Percentiles rank a stretch among this genome's conserved stretches.
Conservation (phyloP, 2,329 filamentous ascomycete species). For the Escovopsis sp. region DNA sequence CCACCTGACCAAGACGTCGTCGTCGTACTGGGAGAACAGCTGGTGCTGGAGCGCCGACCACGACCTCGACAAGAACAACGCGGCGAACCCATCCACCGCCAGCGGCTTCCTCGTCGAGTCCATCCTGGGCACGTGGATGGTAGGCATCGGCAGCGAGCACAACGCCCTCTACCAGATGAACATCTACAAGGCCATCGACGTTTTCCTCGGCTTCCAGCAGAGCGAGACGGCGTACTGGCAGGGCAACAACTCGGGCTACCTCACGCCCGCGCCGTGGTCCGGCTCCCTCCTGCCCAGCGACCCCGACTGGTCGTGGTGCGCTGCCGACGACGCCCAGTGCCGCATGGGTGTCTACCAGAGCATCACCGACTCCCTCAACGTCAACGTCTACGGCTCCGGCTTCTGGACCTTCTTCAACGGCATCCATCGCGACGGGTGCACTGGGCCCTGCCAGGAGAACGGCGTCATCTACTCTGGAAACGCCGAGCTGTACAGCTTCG, state of each 20-base stretch:
- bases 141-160: slow-evolving; percentile 38
- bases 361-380: slow-evolving; percentile 5
- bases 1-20: slow-evolving; percentile 29
- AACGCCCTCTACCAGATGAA: slow-evolving; percentile 37
- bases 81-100: slow-evolving; percentile 28
- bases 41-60: slow-evolving; percentile 35
- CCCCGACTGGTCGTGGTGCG: slow-evolving; percentile 15
- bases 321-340: slow-evolving; percentile 11
- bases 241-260: slow-evolving; percentile 15
- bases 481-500: slow-evolving; percentile 14
- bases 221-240: slow-evolving; percentile 31
- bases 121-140: slow-evolving; percentile 33
- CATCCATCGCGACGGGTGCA: slow-evolving; percentile 8
- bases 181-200: slow-evolving; percentile 27
- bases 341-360: slow-evolving; percentile 9
- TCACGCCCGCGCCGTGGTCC: slow-evolving; percentile 25
- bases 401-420: slow-evolving; percentile 16
- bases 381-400: slow-evolving; percentile 11
- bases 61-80: slow-evolving; percentile 30
- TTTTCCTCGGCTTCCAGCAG: slow-evolving; percentile 31
- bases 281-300: slow-evolving; percentile 9
- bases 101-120: slow-evolving; percentile 31
- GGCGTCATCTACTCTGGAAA: slow-evolving; percentile 8
- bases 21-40: slow-evolving; percentile 38
- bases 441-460: slow-evolving; percentile 8